Base-by-base conservation (phyloP, 306 rosid genomes). In the Begonia fuchsioides region DNA sequence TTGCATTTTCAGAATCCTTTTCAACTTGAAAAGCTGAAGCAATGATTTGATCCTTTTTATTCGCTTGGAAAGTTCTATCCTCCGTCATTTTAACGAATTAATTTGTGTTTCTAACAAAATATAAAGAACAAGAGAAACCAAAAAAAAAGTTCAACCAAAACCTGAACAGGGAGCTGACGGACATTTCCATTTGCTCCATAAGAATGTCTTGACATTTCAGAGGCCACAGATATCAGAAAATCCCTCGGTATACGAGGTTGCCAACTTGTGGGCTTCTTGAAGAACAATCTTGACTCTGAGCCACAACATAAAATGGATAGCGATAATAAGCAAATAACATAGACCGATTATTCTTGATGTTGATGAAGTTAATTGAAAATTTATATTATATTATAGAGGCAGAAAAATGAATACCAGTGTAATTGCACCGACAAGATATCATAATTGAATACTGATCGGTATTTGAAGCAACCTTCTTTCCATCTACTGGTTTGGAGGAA, bases 351-450 rank as follows among this genome's bases (percentile, higher is more conserved):
- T 19, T 26, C 32, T 26, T 26, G 32, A 7, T 26, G 4, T 26
- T 26, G 32, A 19, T 2, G n/a, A 19, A 19, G 26, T 19, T 19
- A 19, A 26, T 26, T 5, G n/a, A 7, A 26, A 26, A 26, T 26
- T 26, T 26, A 26, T 7, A 26, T 26, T n/a, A 26, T 26, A 3
- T 7, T 26, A 65, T 12, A 51, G 60, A 45, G 54, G 14, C 39
- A 50, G 41, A 49, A 45, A 41, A 62, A 44, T 62, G 47, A 43
- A 50, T 68, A 92, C 98, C 82, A 1, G 96, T 71, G 60, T 77
- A 85, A 76, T 79, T 92, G 92, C 93, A 75, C 54, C 94, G 87
- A 66, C 92, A 92, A 50, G 95, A 73, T 15, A 92, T 94, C 95
- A 85, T 72, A 66, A 92, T 73, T 62, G 93, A 90, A 64, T 79